phyloP scores from a whole-genome alignment of 176 grass and related monocot species.

The Cocos nucifera region DNA sequence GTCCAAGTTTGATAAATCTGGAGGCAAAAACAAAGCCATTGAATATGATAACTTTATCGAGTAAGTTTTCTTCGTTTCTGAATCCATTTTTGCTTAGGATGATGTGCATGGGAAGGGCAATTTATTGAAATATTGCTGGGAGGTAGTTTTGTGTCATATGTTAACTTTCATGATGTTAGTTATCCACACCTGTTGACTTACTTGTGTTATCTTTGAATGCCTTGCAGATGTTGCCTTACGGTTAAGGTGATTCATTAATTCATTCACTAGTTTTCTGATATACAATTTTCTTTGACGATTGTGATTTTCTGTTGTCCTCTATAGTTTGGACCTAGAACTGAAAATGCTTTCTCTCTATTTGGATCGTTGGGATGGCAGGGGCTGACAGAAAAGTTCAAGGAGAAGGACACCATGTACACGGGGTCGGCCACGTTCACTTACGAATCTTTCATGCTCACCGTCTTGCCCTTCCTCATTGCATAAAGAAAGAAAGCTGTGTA shows the following conservation, averaged over 20 bases:
- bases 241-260: conserved; percentile 59
- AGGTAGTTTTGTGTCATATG: neutral
- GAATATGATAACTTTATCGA: conserved; percentile 99
- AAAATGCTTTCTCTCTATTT: too few relatives aligned
- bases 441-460: conserved; percentile 76
- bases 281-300: too few relatives aligned
- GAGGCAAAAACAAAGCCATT: conserved; percentile 66
- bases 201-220: neutral
- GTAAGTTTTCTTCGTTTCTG: conserved; percentile 26
- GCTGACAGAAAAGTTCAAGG: conserved; percentile 95
- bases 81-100: too few relatives aligned
- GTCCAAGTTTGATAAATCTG: conserved; percentile 89
- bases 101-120: too few relatives aligned
- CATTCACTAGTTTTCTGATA: too few relatives aligned
- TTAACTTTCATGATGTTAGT: conserved; percentile 15
- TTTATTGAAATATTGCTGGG: too few relatives aligned
- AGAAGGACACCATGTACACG: conserved; percentile 54
- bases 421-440: conserved; percentile 82
- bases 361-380: conserved; percentile 35
- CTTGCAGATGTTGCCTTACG: conserved; percentile 84
- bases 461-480: conserved; percentile 79
- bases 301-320: too few relatives aligned
- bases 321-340: too few relatives aligned
- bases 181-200: neutral
- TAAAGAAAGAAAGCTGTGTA: conserved; percentile 16